Evolutionary conservation across 1,284 basidiomycete species (phyloP), one percentile per base, ranked within the genome.

Genomic region (Pterula multifida): DNA sequence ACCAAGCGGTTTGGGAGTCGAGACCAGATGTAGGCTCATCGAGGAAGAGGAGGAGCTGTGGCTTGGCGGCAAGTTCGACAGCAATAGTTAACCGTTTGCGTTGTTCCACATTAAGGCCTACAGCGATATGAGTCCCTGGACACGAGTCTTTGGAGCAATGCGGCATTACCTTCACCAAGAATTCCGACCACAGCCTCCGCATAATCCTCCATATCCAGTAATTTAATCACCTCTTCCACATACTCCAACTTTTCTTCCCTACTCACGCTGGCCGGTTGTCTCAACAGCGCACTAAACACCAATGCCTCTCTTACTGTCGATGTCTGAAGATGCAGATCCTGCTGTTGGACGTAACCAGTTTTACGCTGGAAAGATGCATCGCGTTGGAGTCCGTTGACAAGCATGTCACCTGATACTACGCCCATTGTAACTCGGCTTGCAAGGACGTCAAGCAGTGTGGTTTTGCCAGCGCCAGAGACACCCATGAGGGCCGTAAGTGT

Each of bases 1-100:
- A 77, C 76, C 76, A 85, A 0, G 84, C 82, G 24, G 75, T 78
- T 59, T 85, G 82, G 13, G 79, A 79, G 60, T 85, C 82, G 23
- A 85, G 69, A 55, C 83, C 81, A 9, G 77, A 79, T 0, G 76
- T 79, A 2, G 71, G 72, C 57, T 83, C 79, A 59, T 82, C 79
- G 46, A 81, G 67, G 72, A 85, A 84, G 15, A 47, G 1, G 78
- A 76, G 68, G 65, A 54, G n/a, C 45, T 13, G 15, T n/a, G 45
- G 45, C 22, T 47, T 47, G 26, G 77, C 75, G n/a, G 76, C 78
- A 23, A 80, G 64, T 61, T 84, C 81, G 52, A 84, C 80, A 57
- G 75, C 79, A 55, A 81, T 81, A 0, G 79, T 84, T 21, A 77
- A 69, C 2, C 81, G 75, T 67, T 86, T 85, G 54, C 79, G 69